These are phyloP conservation scores for Monilinia aucupariae DNA, from an alignment of 2,329 filamentous ascomycete genomes.

Conservation along the genomic window DNA sequence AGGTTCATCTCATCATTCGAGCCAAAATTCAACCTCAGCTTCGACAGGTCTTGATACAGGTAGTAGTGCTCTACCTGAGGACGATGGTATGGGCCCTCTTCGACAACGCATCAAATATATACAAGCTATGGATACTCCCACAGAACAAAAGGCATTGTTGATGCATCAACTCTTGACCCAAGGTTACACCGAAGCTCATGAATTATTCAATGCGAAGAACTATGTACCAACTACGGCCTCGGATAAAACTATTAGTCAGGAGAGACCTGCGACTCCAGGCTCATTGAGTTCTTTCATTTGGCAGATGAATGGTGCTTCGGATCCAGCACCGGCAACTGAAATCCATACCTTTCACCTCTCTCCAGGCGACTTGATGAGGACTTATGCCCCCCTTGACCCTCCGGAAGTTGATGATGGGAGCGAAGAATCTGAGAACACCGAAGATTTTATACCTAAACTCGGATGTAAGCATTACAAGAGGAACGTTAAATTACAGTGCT, in stretches of 20 bases:
- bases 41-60: slow-evolving; percentile 22
- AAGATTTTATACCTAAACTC: slow-evolving; percentile 42
- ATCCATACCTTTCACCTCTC: slow-evolving; percentile 45
- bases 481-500: slow-evolving; percentile 94
- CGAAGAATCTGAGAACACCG: slow-evolving; percentile 28
- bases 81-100: slow-evolving; percentile 70
- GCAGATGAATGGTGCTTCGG: slow-evolving; percentile 41
- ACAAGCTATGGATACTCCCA: slow-evolving; percentile 53
- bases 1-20: slow-evolving; percentile 26
- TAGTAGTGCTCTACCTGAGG: slow-evolving; percentile 49
- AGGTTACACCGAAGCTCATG: slow-evolving; percentile 51
- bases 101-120: slow-evolving; percentile 64
- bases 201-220: slow-evolving; percentile 30
- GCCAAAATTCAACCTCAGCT: slow-evolving; percentile 21
- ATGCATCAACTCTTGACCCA: slow-evolving; percentile 69
- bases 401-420: slow-evolving; percentile 45
- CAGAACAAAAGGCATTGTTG: slow-evolving; percentile 61
- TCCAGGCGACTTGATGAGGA: slow-evolving; percentile 60
- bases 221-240: slow-evolving; percentile 25
- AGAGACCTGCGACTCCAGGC: slow-evolving; percentile 41
- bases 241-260: slow-evolving; percentile 35
- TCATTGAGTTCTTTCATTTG: slow-evolving; percentile 54
- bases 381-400: slow-evolving; percentile 54
- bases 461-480: slow-evolving; percentile 92
- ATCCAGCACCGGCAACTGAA: slow-evolving; percentile 23